These are phyloP conservation scores for Wickerhamomyces hampshirensis DNA, from an alignment of 805 yeast genomes.

Conservation along the genomic window DNA sequence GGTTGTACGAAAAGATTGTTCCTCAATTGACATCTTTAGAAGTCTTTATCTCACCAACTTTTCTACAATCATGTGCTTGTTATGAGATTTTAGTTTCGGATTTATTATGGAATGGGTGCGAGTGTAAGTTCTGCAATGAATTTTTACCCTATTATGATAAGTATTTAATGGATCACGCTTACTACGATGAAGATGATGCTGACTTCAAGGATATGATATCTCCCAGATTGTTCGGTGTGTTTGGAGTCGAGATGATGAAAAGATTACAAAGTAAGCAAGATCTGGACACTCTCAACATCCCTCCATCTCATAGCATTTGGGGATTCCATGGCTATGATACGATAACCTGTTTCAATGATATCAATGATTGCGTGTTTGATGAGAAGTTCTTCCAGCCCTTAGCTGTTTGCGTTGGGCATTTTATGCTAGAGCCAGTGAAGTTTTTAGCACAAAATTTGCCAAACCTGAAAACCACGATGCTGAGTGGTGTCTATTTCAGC, in stretches of 20 bases:
- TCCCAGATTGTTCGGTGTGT: slow-evolving; percentile 49
- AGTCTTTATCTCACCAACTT: slow-evolving; percentile 50
- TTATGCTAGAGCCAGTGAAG: slow-evolving; percentile 38
- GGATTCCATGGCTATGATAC: slow-evolving; percentile 43
- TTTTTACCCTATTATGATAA: slow-evolving; percentile 50
- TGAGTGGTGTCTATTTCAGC: slow-evolving; percentile 40
- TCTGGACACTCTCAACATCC: slow-evolving; percentile 26
- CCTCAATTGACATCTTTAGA: slow-evolving; percentile 41
- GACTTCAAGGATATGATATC: slow-evolving; percentile 58
- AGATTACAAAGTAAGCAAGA: slow-evolving; percentile 30
- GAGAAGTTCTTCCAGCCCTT: slow-evolving; percentile 38
- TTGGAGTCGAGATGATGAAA: slow-evolving; percentile 39
- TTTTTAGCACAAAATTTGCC: slow-evolving; percentile 31
- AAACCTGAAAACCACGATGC: slow-evolving; percentile 25
- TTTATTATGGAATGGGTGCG: slow-evolving; percentile 74
- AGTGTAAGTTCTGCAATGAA: slow-evolving; percentile 49
- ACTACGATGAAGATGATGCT: slow-evolving; percentile 41
- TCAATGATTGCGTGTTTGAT: slow-evolving; percentile 37
- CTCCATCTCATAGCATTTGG: slow-evolving; percentile 38
- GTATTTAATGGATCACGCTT: slow-evolving; percentile 59
- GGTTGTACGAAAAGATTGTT: slow-evolving; percentile 42
- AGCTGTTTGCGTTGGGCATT: slow-evolving; percentile 40
- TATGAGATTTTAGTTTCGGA: slow-evolving; percentile 71
- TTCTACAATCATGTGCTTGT: slow-evolving; percentile 55
- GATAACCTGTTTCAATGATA: slow-evolving; percentile 35